Percentiles rank a stretch among this genome's conserved stretches.
phyloP scores from a whole-genome alignment of 768 basidiomycete genomes.

The Ramaria sp. region DNA sequence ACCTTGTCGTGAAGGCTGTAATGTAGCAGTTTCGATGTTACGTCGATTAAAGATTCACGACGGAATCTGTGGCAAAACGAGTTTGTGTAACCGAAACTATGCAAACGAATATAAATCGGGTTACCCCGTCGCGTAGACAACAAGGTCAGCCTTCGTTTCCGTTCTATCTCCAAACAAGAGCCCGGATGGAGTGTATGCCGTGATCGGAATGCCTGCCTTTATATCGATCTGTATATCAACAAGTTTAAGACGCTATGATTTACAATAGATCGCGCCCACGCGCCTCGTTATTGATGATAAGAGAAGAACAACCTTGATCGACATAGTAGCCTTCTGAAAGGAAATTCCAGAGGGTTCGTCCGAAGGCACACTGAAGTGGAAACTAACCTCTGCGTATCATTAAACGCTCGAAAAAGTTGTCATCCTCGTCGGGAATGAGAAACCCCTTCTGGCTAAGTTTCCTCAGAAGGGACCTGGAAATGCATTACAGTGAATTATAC shows the following conservation, averaged over 20 bases:
- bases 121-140: conserved; percentile 10
- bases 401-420: background rate
- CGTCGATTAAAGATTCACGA: background rate
- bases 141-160: conserved; percentile 1
- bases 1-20: background rate
- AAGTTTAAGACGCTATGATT: background rate
- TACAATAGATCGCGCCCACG: background rate
- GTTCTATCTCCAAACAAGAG: conserved; percentile 4
- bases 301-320: conserved; percentile 8
- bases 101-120: too few species aligned
- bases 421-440: background rate
- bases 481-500: background rate
- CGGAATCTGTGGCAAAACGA: background rate
- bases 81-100: too few species aligned
- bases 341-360: background rate
- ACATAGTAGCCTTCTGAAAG: conserved; percentile 1
- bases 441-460: background rate
- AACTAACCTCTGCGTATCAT: background rate
- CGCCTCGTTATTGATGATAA: conserved; percentile 4
- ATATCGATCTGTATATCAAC: conserved; percentile 3
- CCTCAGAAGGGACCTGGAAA: background rate
- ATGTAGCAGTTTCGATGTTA: background rate
- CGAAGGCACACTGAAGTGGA: background rate
- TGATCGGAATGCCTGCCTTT: background rate
- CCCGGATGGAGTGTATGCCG: background rate